These are phyloP conservation scores for Populus davidiana DNA, from an alignment of 345 rosid genomes.

Conservation along the genomic window DNA sequence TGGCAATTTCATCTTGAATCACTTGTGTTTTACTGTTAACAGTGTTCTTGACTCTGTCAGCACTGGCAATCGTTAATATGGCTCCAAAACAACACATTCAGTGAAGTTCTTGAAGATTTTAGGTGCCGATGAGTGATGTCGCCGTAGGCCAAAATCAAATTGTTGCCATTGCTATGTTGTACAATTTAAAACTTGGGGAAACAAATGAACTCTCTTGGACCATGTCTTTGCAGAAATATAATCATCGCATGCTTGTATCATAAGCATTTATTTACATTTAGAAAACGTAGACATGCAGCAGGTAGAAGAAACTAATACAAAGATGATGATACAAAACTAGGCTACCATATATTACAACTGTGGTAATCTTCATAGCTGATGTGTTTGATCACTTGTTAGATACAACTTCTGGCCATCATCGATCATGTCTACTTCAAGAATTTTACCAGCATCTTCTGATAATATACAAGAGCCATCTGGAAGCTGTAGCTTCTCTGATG, in stretches of 20 bases:
- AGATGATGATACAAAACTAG: not conserved
- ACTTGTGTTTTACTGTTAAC: not conserved
- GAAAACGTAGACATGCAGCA: not conserved
- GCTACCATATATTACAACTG: not conserved
- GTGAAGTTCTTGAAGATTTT: not conserved
- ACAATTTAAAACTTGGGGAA: not conserved
- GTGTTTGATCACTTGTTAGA: conserved; percentile 40
- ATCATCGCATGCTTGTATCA: not conserved
- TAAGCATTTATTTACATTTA: not conserved
- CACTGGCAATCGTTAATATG: not conserved
- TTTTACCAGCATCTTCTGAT: conserved; percentile 67
- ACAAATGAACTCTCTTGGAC: not conserved
- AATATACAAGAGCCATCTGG: conserved; percentile 41
- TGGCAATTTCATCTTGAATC: not conserved
- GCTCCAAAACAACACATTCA: not conserved
- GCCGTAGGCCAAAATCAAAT: not conserved
- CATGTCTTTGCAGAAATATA: not conserved
- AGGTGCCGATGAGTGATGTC: not conserved
- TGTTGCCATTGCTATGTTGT: not conserved
- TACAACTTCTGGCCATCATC: conserved; percentile 69
- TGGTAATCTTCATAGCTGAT: not conserved
- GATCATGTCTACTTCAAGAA: conserved; percentile 64
- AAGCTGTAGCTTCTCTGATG: conserved; percentile 47
- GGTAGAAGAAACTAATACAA: not conserved
- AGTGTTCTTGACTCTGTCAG: not conserved